Evolutionary conservation across 768 basidiomycete species (phyloP).

Genomic region (Pseudohyphozyma bogoriensis): DNA sequence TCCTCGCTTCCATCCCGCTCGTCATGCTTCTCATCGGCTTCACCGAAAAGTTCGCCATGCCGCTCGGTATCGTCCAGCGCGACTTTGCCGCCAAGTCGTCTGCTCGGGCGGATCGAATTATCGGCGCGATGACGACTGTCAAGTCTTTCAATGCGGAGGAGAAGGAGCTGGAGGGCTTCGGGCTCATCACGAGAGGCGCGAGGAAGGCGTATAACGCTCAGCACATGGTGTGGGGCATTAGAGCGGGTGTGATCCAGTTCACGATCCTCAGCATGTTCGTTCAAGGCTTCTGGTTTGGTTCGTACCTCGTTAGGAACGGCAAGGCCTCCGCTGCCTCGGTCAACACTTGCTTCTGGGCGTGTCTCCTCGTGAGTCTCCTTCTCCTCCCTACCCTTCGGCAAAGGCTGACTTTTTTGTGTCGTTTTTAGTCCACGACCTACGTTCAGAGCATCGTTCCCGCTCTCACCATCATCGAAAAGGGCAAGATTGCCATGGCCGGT

Average conservation of each 20-base stretch:
- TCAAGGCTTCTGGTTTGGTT: constrained; percentile 92
- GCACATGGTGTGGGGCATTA: constrained; percentile 64
- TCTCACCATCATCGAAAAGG: constrained; percentile 63
- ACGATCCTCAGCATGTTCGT: constrained; percentile 87
- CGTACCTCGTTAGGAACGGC: constrained; percentile 72
- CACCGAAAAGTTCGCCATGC: constrained; percentile 59
- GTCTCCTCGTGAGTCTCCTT: constrained; percentile 79
- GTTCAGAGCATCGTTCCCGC: constrained; percentile 79
- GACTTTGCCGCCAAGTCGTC: constrained; percentile 58
- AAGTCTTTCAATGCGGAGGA: constrained; percentile 78
- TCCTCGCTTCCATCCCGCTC: constrained; percentile 77
- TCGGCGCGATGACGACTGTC: constrained; percentile 70
- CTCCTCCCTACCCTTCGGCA: too few relatives aligned
- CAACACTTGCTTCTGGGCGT: constrained; percentile 98
- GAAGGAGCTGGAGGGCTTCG: constrained; percentile 48
- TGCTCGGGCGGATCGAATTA: constrained; percentile 66
- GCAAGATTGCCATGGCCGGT: constrained; percentile 67
- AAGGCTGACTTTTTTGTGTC: too few relatives aligned
- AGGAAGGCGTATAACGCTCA: constrained; percentile 48
- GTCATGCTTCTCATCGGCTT: constrained; percentile 64
- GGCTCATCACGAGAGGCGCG: constrained; percentile 44
- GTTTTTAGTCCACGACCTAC: too few relatives aligned
- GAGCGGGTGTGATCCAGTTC: constrained; percentile 62
- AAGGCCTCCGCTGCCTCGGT: constrained; percentile 61
- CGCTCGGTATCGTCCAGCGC: constrained; percentile 60